phyloP scores from a whole-genome alignment of 1,284 basidiomycete genomes.

The Golubevia sp. region DNA sequence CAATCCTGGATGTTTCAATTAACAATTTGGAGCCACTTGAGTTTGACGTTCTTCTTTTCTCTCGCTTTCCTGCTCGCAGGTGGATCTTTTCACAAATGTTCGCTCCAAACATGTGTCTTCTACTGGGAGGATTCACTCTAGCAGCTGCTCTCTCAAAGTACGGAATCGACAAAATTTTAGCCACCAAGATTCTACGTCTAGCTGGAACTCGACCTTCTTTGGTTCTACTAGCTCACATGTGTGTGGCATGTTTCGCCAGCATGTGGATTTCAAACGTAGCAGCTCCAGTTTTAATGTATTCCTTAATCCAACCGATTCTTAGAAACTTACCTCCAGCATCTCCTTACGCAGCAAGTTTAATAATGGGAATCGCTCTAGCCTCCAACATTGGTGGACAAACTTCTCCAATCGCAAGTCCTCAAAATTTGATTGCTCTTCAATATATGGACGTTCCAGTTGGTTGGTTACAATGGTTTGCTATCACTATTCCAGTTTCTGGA shows the following conservation, averaged over 20 bases:
- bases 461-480: slow-evolving; percentile 93
- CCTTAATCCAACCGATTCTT: slow-evolving; percentile 94
- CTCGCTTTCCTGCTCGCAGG: slow-evolving; percentile 26
- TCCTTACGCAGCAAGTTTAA: slow-evolving; percentile 85
- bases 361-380: slow-evolving; percentile 93
- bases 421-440: slow-evolving; percentile 90
- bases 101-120: slow-evolving; percentile 83
- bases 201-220: slow-evolving; percentile 85
- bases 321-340: slow-evolving; percentile 86
- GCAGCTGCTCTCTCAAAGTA: slow-evolving; percentile 95
- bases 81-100: slow-evolving; percentile 71
- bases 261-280: slow-evolving; percentile 99
- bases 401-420: slow-evolving; percentile 88
- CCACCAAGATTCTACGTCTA: slow-evolving; percentile 86
- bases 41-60: slow-evolving; percentile 2
- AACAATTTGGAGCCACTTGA: slow-evolving; percentile 8
- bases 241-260: slow-evolving; percentile 92
- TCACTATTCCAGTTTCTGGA: slow-evolving; percentile 86
- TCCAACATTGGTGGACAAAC: slow-evolving; percentile 98
- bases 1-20: slow-evolving; percentile 3
- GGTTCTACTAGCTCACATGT: slow-evolving; percentile 93
- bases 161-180: slow-evolving; percentile 86
- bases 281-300: slow-evolving; percentile 95
- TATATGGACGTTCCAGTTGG: slow-evolving; percentile 85
- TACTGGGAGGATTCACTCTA: slow-evolving; percentile 89